These are phyloP conservation scores for Yamadazyma kitorensis DNA, from an alignment of 805 yeast genomes.

Conservation along the genomic window DNA sequence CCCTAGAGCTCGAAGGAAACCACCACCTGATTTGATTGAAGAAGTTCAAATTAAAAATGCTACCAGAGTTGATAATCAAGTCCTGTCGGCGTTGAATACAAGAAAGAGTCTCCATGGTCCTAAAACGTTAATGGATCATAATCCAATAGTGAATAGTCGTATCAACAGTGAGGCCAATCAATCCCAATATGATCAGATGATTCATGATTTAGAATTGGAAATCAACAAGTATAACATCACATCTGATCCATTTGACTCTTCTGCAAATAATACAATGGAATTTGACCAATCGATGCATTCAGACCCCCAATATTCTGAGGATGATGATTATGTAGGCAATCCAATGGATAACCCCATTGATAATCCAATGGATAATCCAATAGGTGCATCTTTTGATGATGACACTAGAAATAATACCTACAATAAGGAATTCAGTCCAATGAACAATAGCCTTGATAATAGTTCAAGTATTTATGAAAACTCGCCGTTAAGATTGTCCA, in stretches of 20 bases:
- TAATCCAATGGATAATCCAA: conserved; percentile 1
- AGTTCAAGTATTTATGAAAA: conserved; percentile 14
- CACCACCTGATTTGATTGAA: conserved; percentile 8
- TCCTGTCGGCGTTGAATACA: not conserved
- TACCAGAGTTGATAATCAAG: not conserved
- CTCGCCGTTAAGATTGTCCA: conserved; percentile 12
- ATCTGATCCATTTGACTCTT: not conserved
- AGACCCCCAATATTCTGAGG: no score
- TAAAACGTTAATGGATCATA: not conserved
- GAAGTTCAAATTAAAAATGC: conserved; percentile 4
- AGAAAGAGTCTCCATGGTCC: not conserved
- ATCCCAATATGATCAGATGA: no score
- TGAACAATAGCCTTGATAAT: not conserved
- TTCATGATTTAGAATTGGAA: conserved; percentile 4
- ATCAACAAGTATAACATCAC: conserved; percentile 1
- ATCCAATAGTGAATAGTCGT: conserved; percentile 2
- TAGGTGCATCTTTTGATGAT: no score
- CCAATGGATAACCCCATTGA: conserved; percentile 1
- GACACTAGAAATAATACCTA: no score
- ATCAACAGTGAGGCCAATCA: no score
- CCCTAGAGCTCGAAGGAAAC: conserved; percentile 6
- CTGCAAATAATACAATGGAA: no score
- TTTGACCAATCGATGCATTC: no score
- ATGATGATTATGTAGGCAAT: not conserved
- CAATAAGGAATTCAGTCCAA: not conserved